phyloP scores from a whole-genome alignment of 371 early-diverging fungal genomes.

The Funneliformis caledonium region DNA sequence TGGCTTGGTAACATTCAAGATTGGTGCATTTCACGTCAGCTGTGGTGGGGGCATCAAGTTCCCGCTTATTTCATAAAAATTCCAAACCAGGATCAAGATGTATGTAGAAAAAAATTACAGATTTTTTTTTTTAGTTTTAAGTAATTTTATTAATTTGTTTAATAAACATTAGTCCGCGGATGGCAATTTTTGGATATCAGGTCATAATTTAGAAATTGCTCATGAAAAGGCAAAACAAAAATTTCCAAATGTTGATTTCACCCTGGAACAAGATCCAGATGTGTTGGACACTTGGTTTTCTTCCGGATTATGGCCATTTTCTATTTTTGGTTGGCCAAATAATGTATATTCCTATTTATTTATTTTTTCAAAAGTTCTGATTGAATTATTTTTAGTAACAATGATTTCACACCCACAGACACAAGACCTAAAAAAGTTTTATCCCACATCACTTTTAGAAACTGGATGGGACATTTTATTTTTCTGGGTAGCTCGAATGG shows the following conservation, averaged over 20 bases:
- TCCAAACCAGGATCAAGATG: slow-evolving; percentile 66
- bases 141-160: background rate
- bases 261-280: slow-evolving; percentile 91
- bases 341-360: slow-evolving; percentile 46
- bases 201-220: slow-evolving; percentile 84
- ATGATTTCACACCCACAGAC: slow-evolving; percentile 55
- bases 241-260: slow-evolving; percentile 74
- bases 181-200: slow-evolving; percentile 88
- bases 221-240: slow-evolving; percentile 69
- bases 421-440: slow-evolving; percentile 84
- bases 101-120: slow-evolving; percentile 34
- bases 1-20: slow-evolving; percentile 98
- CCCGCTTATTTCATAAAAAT: slow-evolving; percentile 97
- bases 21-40: slow-evolving; percentile 99
- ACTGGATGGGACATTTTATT: slow-evolving; percentile 99
- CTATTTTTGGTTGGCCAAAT: slow-evolving; percentile 97
- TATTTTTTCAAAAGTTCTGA: background rate
- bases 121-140: background rate
- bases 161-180: slow-evolving; percentile 50
- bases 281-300: slow-evolving; percentile 99
- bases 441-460: slow-evolving; percentile 94
- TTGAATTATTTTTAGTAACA: background rate
- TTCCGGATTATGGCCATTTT: slow-evolving; percentile 99
- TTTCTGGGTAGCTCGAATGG: slow-evolving; percentile 99
- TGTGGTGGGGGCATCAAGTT: slow-evolving; percentile 99